Percentiles rank a stretch among this genome's conserved stretches.
phyloP scores from a whole-genome alignment of 2,329 filamentous ascomycete genomes.

The Aspergillus japonicus region DNA sequence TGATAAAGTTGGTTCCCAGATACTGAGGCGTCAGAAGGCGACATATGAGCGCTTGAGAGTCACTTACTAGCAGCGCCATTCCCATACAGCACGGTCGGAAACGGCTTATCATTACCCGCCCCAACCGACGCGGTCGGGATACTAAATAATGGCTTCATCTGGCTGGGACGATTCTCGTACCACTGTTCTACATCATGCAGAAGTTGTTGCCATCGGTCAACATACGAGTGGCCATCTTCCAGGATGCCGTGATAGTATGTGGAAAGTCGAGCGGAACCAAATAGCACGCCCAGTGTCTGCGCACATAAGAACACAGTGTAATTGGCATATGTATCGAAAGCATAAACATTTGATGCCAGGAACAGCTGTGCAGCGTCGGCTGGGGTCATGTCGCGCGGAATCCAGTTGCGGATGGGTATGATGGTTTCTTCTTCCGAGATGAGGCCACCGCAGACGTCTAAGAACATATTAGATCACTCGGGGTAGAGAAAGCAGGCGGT shows the following conservation, averaged over 20 bases:
- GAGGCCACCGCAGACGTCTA: conserved; percentile 53
- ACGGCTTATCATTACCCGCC: conserved; percentile 18
- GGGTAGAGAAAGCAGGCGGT: background rate
- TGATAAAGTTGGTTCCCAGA: conserved; percentile 40
- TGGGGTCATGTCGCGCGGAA: conserved; percentile 26
- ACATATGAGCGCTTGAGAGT: background rate
- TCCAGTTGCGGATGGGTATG: conserved; percentile 51
- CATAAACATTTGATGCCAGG: conserved; percentile 24
- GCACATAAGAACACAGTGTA: conserved; percentile 52
- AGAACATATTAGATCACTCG: conserved; percentile 1
- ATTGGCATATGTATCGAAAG: conserved; percentile 52
- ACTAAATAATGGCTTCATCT: conserved; percentile 30
- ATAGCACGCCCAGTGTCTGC: conserved; percentile 44
- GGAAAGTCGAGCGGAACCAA: conserved; percentile 19
- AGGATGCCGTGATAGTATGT: conserved; percentile 18
- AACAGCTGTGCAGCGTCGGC: conserved; percentile 24
- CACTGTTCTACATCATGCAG: conserved; percentile 45
- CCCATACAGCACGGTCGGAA: conserved; percentile 28
- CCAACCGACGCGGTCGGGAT: conserved; percentile 14
- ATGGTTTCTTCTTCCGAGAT: conserved; percentile 54
- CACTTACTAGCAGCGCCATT: conserved; percentile 29
- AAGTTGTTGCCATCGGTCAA: conserved; percentile 40
- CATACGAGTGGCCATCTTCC: conserved; percentile 19
- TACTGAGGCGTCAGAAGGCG: conserved; percentile 16
- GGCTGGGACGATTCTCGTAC: conserved; percentile 34